Base-by-base conservation (phyloP, 1,284 basidiomycete species). In the Coniophora puteana region DNA sequence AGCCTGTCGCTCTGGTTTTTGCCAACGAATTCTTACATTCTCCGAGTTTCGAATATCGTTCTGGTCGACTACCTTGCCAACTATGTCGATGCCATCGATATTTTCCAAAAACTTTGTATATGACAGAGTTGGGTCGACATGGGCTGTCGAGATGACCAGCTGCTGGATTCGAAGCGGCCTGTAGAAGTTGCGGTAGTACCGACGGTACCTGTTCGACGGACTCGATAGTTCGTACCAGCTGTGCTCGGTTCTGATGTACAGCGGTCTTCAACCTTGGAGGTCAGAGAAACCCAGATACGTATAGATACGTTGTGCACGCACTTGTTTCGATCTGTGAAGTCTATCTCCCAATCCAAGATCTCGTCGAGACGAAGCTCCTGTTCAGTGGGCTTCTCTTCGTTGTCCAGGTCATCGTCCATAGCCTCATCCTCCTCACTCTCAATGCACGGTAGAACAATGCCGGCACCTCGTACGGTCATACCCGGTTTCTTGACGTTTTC, bases 171-270 rank as follows among this genome's bases (percentile, higher is more conserved):
- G 65, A 28, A 75, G 70, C 0, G 71, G 67, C 3, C 59, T 59
- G 49, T 74, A 74, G 53, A 81, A 84, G 4, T 66, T 52, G 16
- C 57, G 49, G 41, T 70, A 80, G n/a, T 62, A 61, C 1, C 51
- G 51, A 8, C 54, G 43, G 45, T 87, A 87, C 14, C 45, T 48
- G 12, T 54, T 48, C 3, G 72, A 66, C 0, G 83, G 78, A 2
- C 45, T 51, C 11, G 63, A 58, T 16, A 87, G 59, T 22, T 76
- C 71, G 52, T 86, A 87, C 68, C 74, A 78, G 0, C 78, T 78
- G 44, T 65, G 67, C 20, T 66, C 48, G 0, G 84, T 85, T 50
- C 83, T 72, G 11, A 87, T 65, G 41, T 68, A 82, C 8, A 84
- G 55, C 1, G 78, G 72, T 13, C 84, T 87, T 29, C 20, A 6